phyloP scores from a whole-genome alignment of 2,329 filamentous ascomycete genomes.

The Macroventuria anomochaeta region DNA sequence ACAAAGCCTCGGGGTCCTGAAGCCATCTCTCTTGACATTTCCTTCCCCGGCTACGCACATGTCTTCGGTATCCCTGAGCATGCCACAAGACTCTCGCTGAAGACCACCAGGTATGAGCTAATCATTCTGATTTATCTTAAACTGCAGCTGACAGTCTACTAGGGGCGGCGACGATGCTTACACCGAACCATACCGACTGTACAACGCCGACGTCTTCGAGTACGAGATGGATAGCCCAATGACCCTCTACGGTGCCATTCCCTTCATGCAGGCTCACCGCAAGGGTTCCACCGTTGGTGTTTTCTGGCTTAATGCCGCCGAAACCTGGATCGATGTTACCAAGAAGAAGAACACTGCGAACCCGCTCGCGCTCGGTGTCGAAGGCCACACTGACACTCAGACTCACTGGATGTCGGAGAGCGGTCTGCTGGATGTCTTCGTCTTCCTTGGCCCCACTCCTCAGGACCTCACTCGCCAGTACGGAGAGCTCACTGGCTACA shows the following conservation, averaged over 20 bases:
- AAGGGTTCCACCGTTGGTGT: constrained; percentile 93
- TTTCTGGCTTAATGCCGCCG: constrained; percentile 96
- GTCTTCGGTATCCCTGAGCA: constrained; percentile 96
- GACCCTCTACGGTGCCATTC: constrained; percentile 97
- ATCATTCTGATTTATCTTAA: too few relatives aligned
- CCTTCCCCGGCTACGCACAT: constrained; percentile 88
- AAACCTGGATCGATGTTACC: constrained; percentile 95
- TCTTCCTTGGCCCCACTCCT: constrained; percentile 89
- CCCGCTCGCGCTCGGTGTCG: constrained; percentile 75
- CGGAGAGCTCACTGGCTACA: constrained; percentile 88
- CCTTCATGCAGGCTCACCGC: constrained; percentile 96
- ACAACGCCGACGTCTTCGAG: constrained; percentile 97
- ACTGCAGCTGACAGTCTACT: constrained; percentile 3
- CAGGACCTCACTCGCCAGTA: constrained; percentile 82
- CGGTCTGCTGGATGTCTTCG: constrained; percentile 88
- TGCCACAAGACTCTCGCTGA: constrained; percentile 84
- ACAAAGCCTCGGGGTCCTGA: constrained; percentile 94
- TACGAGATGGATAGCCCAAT: constrained; percentile 97
- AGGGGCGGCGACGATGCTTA: constrained; percentile 83
- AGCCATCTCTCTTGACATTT: constrained; percentile 87
- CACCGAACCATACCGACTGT: constrained; percentile 88
- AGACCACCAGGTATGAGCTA: constrained; percentile 79
- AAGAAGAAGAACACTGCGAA: constrained; percentile 79
- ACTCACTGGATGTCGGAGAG: constrained; percentile 98
- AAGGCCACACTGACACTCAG: constrained; percentile 74